These are phyloP conservation scores for Suhomyces vadensis DNA, from an alignment of 805 yeast species.

Conservation along the genomic window DNA sequence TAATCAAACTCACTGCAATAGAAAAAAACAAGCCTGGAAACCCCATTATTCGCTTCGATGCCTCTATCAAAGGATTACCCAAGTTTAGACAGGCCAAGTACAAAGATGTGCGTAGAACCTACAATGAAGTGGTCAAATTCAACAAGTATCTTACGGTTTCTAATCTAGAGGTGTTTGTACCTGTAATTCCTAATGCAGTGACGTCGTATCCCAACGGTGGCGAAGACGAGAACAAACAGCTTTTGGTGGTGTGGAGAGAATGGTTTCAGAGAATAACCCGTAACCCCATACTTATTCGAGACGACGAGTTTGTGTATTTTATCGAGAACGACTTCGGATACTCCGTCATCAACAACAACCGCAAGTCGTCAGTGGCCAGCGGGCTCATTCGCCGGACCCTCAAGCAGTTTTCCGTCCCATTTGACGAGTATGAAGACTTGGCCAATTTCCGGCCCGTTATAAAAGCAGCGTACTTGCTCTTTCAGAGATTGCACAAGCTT, in stretches of 20 bases:
- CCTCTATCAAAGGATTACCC: slow-evolving; percentile 55
- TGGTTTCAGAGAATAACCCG: slow-evolving; percentile 79
- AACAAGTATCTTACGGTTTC: slow-evolving; percentile 77
- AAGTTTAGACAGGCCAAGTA: slow-evolving; percentile 70
- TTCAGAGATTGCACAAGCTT: slow-evolving; percentile 53
- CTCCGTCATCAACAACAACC: slow-evolving; percentile 58
- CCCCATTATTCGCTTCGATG: slow-evolving; percentile 76
- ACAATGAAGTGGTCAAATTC: slow-evolving; percentile 71
- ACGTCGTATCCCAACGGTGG: slow-evolving; percentile 84
- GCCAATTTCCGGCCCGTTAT: slow-evolving; percentile 86
- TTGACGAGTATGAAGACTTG: slow-evolving; percentile 78
- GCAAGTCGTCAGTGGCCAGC: slow-evolving; percentile 65
- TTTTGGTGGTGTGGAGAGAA: slow-evolving; percentile 63
- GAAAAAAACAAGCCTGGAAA: slow-evolving; percentile 75
- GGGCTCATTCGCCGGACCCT: slow-evolving; percentile 87
- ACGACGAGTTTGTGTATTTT: slow-evolving; percentile 85
- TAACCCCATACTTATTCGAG: slow-evolving; percentile 80
- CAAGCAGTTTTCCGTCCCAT: slow-evolving; percentile 90
- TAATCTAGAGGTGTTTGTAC: slow-evolving; percentile 90
- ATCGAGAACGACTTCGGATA: slow-evolving; percentile 74
- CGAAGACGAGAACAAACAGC: slow-evolving; percentile 68
- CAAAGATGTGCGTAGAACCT: slow-evolving; percentile 77
- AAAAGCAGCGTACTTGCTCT: slow-evolving; percentile 65
- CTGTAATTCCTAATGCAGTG: slow-evolving; percentile 74
- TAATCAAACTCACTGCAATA: slow-evolving; percentile 61